phyloP scores from a whole-genome alignment of 2,329 filamentous ascomycete genomes.

The Neocatenulostroma microsporum region DNA sequence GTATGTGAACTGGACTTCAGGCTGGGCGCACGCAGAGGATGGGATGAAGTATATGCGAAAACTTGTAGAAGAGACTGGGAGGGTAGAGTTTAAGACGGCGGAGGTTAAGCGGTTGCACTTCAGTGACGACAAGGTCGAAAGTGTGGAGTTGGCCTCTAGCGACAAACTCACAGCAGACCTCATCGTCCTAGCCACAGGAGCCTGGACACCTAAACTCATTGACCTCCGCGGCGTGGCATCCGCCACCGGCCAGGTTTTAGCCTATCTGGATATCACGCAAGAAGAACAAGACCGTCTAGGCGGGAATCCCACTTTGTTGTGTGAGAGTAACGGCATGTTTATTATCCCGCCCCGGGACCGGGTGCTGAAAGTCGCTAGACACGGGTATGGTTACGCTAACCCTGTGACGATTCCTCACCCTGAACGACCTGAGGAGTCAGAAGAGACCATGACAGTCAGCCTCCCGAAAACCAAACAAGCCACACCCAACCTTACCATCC shows the following conservation, averaged over 20 bases:
- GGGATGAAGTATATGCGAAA: conserved; percentile 58
- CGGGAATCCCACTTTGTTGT: conserved; percentile 63
- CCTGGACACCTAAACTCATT: conserved; percentile 73
- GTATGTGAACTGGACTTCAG: conserved; percentile 65
- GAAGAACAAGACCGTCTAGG: conserved; percentile 60
- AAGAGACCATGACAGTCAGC: conserved; percentile 34
- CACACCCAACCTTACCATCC: conserved; percentile 39
- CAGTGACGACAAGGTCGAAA: conserved; percentile 40
- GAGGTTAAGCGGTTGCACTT: conserved; percentile 42
- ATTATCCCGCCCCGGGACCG: conserved; percentile 57
- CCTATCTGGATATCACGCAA: conserved; percentile 65
- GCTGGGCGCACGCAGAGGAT: conserved; percentile 72
- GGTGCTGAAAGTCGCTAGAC: conserved; percentile 43
- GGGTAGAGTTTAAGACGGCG: conserved; percentile 43
- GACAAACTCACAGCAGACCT: conserved; percentile 56
- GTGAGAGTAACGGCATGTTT: conserved; percentile 64
- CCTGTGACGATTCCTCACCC: conserved; percentile 41
- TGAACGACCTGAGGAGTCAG: conserved; percentile 25
- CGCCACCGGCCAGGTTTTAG: conserved; percentile 74
- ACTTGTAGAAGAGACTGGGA: conserved; percentile 44
- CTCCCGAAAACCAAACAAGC: conserved; percentile 45
- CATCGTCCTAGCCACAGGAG: conserved; percentile 73
- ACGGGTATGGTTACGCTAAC: conserved; percentile 44
- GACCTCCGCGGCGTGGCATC: conserved; percentile 68
- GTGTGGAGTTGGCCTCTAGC: conserved; percentile 50